Percentiles rank a stretch among this genome's conserved stretches.
These are phyloP conservation scores for Helicostylum pulchrum DNA, from an alignment of 192 early-diverging fungal species.

Conservation along the genomic window DNA sequence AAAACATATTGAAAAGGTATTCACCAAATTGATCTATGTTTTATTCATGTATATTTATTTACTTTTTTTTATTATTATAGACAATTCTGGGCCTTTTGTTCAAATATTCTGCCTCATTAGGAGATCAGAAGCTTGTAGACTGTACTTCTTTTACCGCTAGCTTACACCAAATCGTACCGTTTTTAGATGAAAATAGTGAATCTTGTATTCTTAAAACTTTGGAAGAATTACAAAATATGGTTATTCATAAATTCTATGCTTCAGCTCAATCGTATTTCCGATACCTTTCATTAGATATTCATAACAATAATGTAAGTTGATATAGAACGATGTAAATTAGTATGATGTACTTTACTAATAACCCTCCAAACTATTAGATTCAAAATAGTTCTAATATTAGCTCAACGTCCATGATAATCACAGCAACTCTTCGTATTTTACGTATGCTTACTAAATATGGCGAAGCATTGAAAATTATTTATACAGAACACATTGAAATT, in stretches of 20 bases:
- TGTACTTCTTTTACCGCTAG: background rate
- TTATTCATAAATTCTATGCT: conserved; percentile 4
- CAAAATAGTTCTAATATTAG: conserved; percentile 9
- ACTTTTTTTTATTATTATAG: background rate
- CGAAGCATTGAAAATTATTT: conserved; percentile 41
- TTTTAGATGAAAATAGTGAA: background rate
- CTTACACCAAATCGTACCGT: conserved; percentile 1
- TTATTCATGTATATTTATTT: background rate
- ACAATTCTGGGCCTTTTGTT: background rate
- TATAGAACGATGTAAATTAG: background rate
- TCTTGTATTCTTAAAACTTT: background rate
- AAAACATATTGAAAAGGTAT: conserved; percentile 7
- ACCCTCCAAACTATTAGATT: background rate
- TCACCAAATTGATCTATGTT: no score
- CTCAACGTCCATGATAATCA: conserved; percentile 39
- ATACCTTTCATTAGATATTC: conserved; percentile 17
- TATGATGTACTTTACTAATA: background rate
- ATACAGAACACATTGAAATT: conserved; percentile 39
- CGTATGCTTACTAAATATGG: conserved; percentile 64
- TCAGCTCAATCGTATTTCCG: conserved; percentile 14
- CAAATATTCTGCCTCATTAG: conserved; percentile 5
- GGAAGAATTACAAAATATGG: conserved; percentile 11
- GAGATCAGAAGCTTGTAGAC: background rate
- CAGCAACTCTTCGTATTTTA: conserved; percentile 59
- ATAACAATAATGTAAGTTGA: conserved; percentile 14